Base-by-base conservation (phyloP, 768 basidiomycete species). In the Boletus reticulatus region DNA sequence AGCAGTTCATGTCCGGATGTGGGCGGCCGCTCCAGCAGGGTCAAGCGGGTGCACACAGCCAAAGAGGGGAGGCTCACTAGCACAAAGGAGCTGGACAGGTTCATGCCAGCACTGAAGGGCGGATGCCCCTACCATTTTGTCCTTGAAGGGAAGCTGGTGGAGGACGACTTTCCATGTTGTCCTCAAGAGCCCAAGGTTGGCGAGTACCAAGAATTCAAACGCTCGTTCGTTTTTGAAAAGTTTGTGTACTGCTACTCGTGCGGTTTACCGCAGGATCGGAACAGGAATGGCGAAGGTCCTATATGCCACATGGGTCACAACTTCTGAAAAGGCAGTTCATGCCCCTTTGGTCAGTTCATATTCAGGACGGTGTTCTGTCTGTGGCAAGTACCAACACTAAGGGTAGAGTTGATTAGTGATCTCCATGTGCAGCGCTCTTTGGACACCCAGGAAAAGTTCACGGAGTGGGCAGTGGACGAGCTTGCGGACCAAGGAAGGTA, bases 71-170 rank as follows among this genome's bases (percentile, higher is more conserved):
- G 38, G 17, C 37, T 39, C 8, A 24, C 48, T 14, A 39, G 53
- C 29, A 49, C 43, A 0, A 12, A 12, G 6, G 39, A 29, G 0
- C 24, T 57, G n/a, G 56, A 57, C 27, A 48, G 4, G 22, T 57
- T 43, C 42, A 52, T 57, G 51, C 32, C 32, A 32, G 32, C 32
- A 12, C 32, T 58, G 34, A 41, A n/a, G 6, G 57, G 57, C 2
- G 42, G 20, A n/a, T 58, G 57, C 19, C 53, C 57, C 2, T 50
- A 50, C 19, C 53, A 58, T n/a, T 55, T 58, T 6, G 57, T 58
- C 6, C 14, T 44, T 4, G 19, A 27, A 4, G 20, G 38, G 11
- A 39, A n/a, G 14, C 17, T 53, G 11, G 20, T 37, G 3, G 14
- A 7, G 0, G 50, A 48, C 32, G 13, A 48, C 45, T 56, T 39